Evolutionary conservation across 2,329 filamentous ascomycete genomes (phyloP).

Genomic region (Aspergillus neoniger): DNA sequence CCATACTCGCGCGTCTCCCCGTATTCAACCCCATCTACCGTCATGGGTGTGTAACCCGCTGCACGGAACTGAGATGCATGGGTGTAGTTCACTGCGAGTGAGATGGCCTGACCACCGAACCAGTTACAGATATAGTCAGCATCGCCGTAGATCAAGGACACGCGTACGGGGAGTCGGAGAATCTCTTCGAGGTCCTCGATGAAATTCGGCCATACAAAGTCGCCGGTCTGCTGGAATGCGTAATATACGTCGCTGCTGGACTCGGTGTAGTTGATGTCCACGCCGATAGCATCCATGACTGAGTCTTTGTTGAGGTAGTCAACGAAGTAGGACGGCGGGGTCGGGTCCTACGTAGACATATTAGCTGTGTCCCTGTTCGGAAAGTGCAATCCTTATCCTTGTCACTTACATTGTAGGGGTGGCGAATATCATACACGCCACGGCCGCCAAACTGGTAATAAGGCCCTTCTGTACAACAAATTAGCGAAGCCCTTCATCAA

Average conservation of each 20-base stretch:
- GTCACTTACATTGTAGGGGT: conserved; percentile 42
- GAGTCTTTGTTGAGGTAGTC: conserved; percentile 65
- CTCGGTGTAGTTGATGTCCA: conserved; percentile 61
- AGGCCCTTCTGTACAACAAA: conserved; percentile 43
- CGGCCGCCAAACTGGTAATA: conserved; percentile 59
- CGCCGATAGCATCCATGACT: conserved; percentile 62
- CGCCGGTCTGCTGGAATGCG: conserved; percentile 57
- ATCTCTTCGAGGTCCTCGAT: conserved; percentile 62
- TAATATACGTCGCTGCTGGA: conserved; percentile 47
- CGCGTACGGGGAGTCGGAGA: conserved; percentile 62
- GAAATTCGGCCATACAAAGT: conserved; percentile 65
- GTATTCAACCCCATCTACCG: conserved; percentile 65
- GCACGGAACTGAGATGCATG: conserved; percentile 60
- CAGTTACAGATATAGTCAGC: conserved; percentile 59
- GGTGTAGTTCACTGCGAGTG: conserved; percentile 57
- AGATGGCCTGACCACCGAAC: conserved; percentile 73
- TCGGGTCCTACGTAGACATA: conserved; percentile 55
- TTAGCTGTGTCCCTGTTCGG: not conserved
- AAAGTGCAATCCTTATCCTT: not conserved
- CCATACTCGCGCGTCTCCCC: conserved; percentile 76
- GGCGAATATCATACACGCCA: conserved; percentile 64
- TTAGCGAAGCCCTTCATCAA: not conserved
- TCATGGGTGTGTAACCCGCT: conserved; percentile 72
- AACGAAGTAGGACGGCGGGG: conserved; percentile 62
- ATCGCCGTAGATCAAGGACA: conserved; percentile 72